These are phyloP conservation scores for Umbelopsis vinacea DNA, from an alignment of 192 early-diverging fungal genomes.

Conservation along the genomic window DNA sequence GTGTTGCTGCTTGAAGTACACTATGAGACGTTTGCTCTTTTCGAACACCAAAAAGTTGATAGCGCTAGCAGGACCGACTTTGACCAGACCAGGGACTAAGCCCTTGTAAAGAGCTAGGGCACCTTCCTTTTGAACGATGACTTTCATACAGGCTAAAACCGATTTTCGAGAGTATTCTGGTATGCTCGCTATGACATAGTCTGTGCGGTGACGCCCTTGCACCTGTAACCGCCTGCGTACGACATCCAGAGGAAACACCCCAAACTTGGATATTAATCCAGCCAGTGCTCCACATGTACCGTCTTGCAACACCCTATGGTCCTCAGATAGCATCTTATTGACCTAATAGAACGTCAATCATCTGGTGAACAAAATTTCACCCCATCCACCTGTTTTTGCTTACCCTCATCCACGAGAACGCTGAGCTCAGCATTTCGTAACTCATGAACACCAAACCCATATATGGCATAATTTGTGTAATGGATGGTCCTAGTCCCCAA, in stretches of 20 bases:
- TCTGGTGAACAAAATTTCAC: too few relatives aligned
- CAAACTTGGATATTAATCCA: slow-evolving; percentile 81
- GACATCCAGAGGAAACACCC: slow-evolving; percentile 91
- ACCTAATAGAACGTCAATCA: slow-evolving; percentile 25
- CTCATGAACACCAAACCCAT: slow-evolving; percentile 92
- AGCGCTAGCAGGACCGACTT: slow-evolving; percentile 84
- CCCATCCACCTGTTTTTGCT: neutral
- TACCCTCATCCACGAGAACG: slow-evolving; percentile 49
- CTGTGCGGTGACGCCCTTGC: slow-evolving; percentile 70
- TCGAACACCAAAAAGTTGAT: slow-evolving; percentile 88
- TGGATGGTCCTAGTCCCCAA: slow-evolving; percentile 77
- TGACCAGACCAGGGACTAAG: slow-evolving; percentile 80
- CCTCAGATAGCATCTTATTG: slow-evolving; percentile 20
- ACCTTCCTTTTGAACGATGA: slow-evolving; percentile 80
- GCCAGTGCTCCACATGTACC: slow-evolving; percentile 80
- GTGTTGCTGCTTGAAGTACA: slow-evolving; percentile 10
- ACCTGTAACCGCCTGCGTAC: slow-evolving; percentile 81
- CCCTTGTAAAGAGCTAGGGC: slow-evolving; percentile 88
- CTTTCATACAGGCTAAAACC: slow-evolving; percentile 58
- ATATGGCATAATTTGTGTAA: slow-evolving; percentile 92
- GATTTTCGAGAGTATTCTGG: slow-evolving; percentile 63
- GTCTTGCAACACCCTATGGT: slow-evolving; percentile 55
- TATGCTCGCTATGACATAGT: slow-evolving; percentile 64
- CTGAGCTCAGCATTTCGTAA: slow-evolving; percentile 64
- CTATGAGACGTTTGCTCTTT: slow-evolving; percentile 59